Evolutionary conservation across 495 filamentous ascomycete species (phyloP).

Genomic region (Stereocaulon alpinum): DNA sequence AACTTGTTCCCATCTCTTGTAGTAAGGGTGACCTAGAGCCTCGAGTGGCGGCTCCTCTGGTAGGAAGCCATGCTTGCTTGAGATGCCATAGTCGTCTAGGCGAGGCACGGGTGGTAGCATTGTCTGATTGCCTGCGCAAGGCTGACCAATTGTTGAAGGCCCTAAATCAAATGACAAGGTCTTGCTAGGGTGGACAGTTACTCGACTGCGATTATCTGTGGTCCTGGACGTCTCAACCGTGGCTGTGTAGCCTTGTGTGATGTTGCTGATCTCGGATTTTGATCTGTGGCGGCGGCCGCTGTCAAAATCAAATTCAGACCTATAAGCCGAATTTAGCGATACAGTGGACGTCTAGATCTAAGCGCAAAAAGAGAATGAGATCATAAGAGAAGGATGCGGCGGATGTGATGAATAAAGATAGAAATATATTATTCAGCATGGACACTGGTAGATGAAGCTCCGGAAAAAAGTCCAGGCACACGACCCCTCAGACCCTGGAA

Average conservation of each 20-base stretch:
- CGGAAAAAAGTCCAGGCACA: background rate
- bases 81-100: conserved; percentile 78
- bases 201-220: background rate
- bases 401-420: background rate
- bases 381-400: no score
- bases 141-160: background rate
- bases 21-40: conserved; percentile 75
- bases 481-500: background rate
- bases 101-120: conserved; percentile 82
- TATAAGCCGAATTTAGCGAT: background rate
- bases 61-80: conserved; percentile 78
- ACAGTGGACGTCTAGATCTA: background rate
- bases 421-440: background rate
- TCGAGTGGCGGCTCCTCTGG: conserved; percentile 71
- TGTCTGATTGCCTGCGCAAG: background rate
- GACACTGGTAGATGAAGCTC: background rate
- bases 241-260: background rate
- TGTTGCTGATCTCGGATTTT: background rate
- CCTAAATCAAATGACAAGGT: background rate
- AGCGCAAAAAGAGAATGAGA: no score
- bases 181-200: no score
- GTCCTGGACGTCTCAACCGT: background rate
- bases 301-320: no score
- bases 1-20: conserved; percentile 83
- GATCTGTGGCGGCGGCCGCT: background rate